Conservation (phyloP, 352 stramenopile genomes). For the Globisporangium cederbergense region DNA sequence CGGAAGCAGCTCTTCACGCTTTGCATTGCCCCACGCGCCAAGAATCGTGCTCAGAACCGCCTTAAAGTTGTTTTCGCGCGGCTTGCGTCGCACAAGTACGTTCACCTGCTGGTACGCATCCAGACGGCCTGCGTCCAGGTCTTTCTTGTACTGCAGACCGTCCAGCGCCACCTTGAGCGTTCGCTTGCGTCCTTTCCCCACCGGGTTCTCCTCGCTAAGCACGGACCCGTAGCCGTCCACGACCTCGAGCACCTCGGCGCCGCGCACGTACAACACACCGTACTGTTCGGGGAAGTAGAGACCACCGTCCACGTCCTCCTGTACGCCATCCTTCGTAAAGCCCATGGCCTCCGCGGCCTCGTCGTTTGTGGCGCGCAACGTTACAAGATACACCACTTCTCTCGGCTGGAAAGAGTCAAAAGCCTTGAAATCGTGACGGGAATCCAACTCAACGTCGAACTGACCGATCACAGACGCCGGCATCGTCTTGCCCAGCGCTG, state of each 20-base stretch:
- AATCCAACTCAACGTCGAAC: constrained; percentile 84
- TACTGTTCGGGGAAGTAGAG: constrained; percentile 80
- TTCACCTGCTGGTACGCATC: constrained; percentile 91
- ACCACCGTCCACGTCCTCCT: constrained; percentile 46
- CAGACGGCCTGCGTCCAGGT: constrained; percentile 60
- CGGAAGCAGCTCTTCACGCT: constrained; percentile 67
- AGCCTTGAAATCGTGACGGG: constrained; percentile 31
- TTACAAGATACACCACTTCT: constrained; percentile 95
- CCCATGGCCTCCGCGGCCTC: constrained; percentile 69
- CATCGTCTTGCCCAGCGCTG: constrained; percentile 83
- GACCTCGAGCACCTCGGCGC: constrained; percentile 78
- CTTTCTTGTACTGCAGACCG: constrained; percentile 91
- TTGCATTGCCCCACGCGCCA: constrained; percentile 20
- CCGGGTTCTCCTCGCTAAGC: constrained; percentile 35
- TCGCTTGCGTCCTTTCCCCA: constrained; percentile 66
- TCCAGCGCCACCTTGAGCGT: constrained; percentile 90
- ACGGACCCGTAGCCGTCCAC: constrained; percentile 76
- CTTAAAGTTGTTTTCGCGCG: constrained; percentile 95
- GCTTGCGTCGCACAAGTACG: constrained; percentile 88
- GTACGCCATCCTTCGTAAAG: constrained; percentile 29
- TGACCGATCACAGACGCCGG: constrained; percentile 85
- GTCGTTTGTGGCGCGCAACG: constrained; percentile 59
- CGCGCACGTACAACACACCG: constrained; percentile 81
- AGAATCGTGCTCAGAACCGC: constrained; percentile 90
- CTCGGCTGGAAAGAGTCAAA: constrained; percentile 92